These are phyloP conservation scores for Sextonia rubra DNA, from an alignment of 164 flowering plant species.

Conservation along the genomic window DNA sequence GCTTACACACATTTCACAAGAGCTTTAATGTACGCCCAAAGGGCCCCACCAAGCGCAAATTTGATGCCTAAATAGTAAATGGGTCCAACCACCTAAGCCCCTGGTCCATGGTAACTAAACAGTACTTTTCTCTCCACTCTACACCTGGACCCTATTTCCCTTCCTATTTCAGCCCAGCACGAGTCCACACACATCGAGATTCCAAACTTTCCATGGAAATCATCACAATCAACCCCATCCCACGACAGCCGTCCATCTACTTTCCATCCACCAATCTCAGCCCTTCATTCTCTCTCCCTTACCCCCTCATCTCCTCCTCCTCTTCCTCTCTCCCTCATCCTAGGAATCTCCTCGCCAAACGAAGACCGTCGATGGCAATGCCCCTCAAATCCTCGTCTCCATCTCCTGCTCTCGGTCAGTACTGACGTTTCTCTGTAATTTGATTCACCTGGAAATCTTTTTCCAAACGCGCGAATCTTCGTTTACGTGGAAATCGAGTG, in stretches of 20 bases:
- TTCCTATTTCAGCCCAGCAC: background rate
- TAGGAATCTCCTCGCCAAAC: background rate
- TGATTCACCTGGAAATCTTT: background rate
- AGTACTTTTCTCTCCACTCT: no score
- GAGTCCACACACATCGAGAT: background rate
- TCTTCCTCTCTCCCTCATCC: background rate
- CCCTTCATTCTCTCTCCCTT: background rate
- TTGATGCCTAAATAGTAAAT: no score
- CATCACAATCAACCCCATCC: background rate
- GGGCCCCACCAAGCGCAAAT: no score
- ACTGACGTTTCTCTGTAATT: background rate
- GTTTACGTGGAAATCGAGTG: background rate
- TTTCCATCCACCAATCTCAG: background rate
- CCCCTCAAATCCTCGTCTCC: constrained; percentile 1
- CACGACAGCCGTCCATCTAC: background rate
- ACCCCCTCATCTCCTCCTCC: background rate
- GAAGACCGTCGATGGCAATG: background rate
- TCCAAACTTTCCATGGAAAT: background rate
- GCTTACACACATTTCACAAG: no score
- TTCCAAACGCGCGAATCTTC: background rate
- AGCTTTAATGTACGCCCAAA: no score
- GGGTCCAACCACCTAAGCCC: no score
- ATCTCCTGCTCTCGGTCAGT: constrained; percentile 2
- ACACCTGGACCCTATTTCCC: no score
- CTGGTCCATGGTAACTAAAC: no score